phyloP scores from a whole-genome alignment of 202 grass and related monocot genomes.

The Panicum virgatum region DNA sequence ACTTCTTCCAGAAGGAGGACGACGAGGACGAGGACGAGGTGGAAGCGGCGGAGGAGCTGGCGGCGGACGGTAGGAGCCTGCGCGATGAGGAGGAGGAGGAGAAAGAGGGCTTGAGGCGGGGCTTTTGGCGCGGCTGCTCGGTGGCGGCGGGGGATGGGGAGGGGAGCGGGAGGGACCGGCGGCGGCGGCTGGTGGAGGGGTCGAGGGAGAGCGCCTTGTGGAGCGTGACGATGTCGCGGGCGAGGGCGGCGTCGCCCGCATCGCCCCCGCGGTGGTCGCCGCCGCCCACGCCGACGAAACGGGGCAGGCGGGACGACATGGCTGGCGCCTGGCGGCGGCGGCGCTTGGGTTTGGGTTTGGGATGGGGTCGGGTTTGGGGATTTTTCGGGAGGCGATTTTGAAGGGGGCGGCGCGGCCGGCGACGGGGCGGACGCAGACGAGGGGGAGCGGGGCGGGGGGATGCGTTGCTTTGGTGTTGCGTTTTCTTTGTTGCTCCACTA shows the following conservation, averaged over 20 bases:
- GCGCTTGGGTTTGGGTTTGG: constrained; percentile 13
- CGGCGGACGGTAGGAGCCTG: constrained; percentile 49
- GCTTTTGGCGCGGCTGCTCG: constrained; percentile 34
- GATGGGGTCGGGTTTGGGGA: constrained; percentile 28
- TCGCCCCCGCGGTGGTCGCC: constrained; percentile 30
- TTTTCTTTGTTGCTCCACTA: constrained; percentile 1
- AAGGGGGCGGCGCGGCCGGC: constrained; percentile 1
- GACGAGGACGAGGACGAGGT: constrained; percentile 28
- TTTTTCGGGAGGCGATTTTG: constrained; percentile 18
- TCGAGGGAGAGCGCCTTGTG: constrained; percentile 76
- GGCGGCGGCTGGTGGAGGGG: constrained; percentile 47
- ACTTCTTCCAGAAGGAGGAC: constrained; percentile 73
- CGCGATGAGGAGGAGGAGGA: constrained; percentile 51
- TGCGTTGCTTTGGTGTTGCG: constrained; percentile 42
- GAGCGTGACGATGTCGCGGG: constrained; percentile 72
- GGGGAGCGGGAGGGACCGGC: constrained; percentile 55
- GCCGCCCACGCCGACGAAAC: not conserved
- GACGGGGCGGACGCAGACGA: not conserved
- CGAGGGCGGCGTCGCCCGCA: constrained; percentile 58
- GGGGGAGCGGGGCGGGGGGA: constrained; percentile 6
- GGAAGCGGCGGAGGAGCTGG: constrained; percentile 6
- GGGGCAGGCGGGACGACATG: constrained; percentile 46
- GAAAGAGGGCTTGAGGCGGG: constrained; percentile 57
- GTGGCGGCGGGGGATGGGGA: constrained; percentile 20
- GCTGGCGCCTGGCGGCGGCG: not conserved